These are phyloP conservation scores for Piromyces sp. DNA, from an alignment of 192 early-diverging fungal species.

Conservation along the genomic window DNA sequence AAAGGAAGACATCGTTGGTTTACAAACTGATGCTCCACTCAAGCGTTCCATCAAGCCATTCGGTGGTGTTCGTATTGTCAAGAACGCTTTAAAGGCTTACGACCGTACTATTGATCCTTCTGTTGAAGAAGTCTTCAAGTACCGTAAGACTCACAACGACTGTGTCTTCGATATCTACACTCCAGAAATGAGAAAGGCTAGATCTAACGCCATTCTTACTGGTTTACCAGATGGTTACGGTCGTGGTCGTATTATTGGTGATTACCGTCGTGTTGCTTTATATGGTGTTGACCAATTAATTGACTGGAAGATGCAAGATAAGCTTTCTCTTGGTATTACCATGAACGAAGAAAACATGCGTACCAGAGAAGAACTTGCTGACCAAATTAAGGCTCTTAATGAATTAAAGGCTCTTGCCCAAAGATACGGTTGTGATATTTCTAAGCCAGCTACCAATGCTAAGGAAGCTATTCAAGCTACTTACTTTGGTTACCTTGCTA, in stretches of 20 bases:
- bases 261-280: constrained; percentile 9
- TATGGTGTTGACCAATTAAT: constrained; percentile 8
- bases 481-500: constrained; percentile 7
- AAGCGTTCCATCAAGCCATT: constrained; percentile 8
- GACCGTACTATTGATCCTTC: not conserved
- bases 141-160: constrained; percentile 10
- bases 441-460: constrained; percentile 4
- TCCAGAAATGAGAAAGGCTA: constrained; percentile 5
- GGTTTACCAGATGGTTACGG: constrained; percentile 9
- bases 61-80: constrained; percentile 7
- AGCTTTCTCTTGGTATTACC: constrained; percentile 2
- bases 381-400: constrained; percentile 5
- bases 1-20: constrained; percentile 8
- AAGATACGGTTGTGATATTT: constrained; percentile 5
- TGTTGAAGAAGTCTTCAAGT: constrained; percentile 7
- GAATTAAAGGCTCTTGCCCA: constrained; percentile 3
- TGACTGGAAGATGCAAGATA: not conserved
- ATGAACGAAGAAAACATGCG: constrained; percentile 3
- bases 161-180: constrained; percentile 6
- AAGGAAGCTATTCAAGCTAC: constrained; percentile 6
- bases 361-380: constrained; percentile 5
- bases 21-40: constrained; percentile 9
- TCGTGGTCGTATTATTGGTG: constrained; percentile 5
- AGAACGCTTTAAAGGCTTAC: constrained; percentile 5
- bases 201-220: constrained; percentile 8